Conservation (phyloP, 352 stramenopile genomes). For the Plasmopara viticola region DNA sequence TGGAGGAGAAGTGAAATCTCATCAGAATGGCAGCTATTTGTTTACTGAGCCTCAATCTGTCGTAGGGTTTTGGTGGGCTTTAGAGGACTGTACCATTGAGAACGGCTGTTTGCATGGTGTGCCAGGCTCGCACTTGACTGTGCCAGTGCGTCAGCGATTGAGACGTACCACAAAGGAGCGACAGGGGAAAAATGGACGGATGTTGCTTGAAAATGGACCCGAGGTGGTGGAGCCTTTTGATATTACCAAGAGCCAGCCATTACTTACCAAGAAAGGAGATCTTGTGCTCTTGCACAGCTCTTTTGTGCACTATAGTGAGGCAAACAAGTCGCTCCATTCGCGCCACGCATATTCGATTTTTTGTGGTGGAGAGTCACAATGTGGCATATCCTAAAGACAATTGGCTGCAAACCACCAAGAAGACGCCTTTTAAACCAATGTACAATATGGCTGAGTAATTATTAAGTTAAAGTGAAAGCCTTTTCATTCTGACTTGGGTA, state of each 20-base stretch:
- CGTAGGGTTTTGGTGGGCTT: no score
- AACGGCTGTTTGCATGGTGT: slow-evolving; percentile 95
- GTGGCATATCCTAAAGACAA: slow-evolving; percentile 86
- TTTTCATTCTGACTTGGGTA: no score
- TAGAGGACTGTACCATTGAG: slow-evolving; percentile 91
- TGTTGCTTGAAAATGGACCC: slow-evolving; percentile 59
- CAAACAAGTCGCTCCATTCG: no score
- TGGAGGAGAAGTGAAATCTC: no score
- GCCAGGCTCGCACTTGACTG: slow-evolving; percentile 80
- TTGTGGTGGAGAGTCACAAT: slow-evolving; percentile 91
- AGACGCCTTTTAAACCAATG: slow-evolving; percentile 84
- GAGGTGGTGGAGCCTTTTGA: slow-evolving; percentile 49
- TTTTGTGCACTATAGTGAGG: slow-evolving; percentile 93
- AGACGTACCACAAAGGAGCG: slow-evolving; percentile 57
- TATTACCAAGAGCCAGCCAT: slow-evolving; percentile 43
- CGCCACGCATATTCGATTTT: slow-evolving; percentile 95
- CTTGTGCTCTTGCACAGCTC: slow-evolving; percentile 89
- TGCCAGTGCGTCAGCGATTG: slow-evolving; percentile 83
- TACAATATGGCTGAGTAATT: no score
- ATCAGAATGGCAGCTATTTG: no score
- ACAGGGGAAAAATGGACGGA: slow-evolving; percentile 26
- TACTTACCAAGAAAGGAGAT: slow-evolving; percentile 90
- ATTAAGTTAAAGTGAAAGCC: no score
- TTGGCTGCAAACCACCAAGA: no score
- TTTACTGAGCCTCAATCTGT: no score